Base-by-base conservation (phyloP, 495 filamentous ascomycete genomes). In the Daldinia caldariorum region DNA sequence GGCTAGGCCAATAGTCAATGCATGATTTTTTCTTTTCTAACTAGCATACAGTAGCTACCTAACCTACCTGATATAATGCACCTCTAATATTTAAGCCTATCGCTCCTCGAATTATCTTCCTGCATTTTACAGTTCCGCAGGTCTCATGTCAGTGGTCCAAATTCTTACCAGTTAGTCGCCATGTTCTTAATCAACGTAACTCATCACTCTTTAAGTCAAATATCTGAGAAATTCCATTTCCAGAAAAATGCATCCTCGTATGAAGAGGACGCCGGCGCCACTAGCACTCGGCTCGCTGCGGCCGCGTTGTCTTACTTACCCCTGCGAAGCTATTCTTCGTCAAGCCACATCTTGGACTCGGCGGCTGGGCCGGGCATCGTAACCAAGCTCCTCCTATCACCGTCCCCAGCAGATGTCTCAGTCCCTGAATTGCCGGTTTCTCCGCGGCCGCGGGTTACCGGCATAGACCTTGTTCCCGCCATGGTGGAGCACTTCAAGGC, bases 281-380 rank as follows among this genome's bases (percentile, higher is more conserved):
- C 70, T 0, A 59, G 51, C 32, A 47, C 66, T 4, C 66, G 70
- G 6, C 41, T 75, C n/a, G 62, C 70, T 0, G 73, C 70, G 9
- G 29, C 59, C 10, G 66, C 66, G 16, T 38, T 75, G 20, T 67
- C 70, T n/a, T 20, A 58, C 51, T 47, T 75, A 8, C 73, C 73
- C 6, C 45, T 72, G 13, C 70, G 62, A 29, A 72, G 58, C 6
- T 75, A 73, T 18, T 70, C 39, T 35, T 65, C 73, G 0, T 56
- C 66, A 32, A 75, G 62, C 32, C 70, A 61, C n/a, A 73, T 70
- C 22, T 49, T 73, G 20, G 73, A 73, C 54, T 75, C 61, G 1
- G 70, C 67, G 7, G 60, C 59, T 29, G 70, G 70, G 9, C 73
- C 67, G 9, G 66, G 70, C n/a, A 73, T 71, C 34, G 70, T 71